phyloP scores from a whole-genome alignment of 139 green algal genomes.

The Gonium pectorale region DNA sequence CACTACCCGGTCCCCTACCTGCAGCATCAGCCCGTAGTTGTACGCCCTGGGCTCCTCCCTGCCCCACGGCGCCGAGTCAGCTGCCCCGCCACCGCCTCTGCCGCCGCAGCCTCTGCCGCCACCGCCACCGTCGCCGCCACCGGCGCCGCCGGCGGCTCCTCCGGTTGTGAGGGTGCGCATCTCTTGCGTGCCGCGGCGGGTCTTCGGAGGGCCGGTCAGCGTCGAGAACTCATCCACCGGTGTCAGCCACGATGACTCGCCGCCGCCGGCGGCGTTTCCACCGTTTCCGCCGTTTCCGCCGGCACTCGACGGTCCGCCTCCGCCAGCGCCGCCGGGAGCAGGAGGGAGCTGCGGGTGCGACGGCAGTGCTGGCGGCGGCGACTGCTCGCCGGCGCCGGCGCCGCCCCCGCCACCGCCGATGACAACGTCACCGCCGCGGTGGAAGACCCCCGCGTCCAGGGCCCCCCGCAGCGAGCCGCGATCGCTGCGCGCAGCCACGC shows the following conservation, averaged over 20 bases:
- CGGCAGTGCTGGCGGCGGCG: background rate
- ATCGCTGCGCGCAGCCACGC: background rate
- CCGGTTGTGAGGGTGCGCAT: background rate
- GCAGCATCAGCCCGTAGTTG: conserved; percentile 34
- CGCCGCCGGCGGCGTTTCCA: background rate
- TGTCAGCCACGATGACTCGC: background rate
- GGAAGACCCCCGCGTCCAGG: conserved; percentile 7
- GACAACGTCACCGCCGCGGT: background rate
- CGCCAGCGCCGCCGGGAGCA: too few relatives aligned
- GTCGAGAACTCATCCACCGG: background rate
- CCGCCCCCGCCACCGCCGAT: background rate
- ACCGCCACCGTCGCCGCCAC: background rate
- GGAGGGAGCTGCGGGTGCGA: too few relatives aligned
- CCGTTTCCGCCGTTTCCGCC: too few relatives aligned
- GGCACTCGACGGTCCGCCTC: too few relatives aligned
- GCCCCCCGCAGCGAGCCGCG: conserved; percentile 24
- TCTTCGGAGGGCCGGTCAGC: background rate
- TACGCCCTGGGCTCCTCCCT: background rate
- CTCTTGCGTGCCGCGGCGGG: too few relatives aligned
- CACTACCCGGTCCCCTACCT: background rate
- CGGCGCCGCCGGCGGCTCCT: background rate
- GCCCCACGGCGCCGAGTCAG: background rate
- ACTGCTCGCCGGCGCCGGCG: background rate
- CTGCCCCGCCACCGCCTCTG: background rate
- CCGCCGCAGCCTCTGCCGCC: too few relatives aligned